Evolutionary conservation across 192 early-diverging fungal species (phyloP), one percentile per base, ranked within the genome.

Genomic region (Backusella tuberculispora): DNA sequence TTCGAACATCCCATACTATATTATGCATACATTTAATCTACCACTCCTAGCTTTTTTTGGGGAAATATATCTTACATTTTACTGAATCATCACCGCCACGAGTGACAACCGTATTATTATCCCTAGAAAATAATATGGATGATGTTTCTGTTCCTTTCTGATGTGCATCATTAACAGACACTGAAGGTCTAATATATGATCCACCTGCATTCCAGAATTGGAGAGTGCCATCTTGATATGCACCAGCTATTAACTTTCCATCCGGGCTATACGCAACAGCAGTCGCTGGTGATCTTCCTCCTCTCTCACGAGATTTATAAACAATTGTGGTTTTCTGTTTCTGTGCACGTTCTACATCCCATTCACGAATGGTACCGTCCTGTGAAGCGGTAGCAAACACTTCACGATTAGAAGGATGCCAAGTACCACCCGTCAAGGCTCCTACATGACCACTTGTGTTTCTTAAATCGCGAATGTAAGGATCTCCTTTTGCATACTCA

Each of bases 401-500:
- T 12, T 85, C 76, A 21, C 85, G 86, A 44, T 86, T 85, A 10
- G 68, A 63, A 0, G 96, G 96, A 81, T 93, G 89, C 97, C 97
- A 98, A 60, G 88, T 84, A 24, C 88, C 89, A 21, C 87, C 77
- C 5, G 94, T 96, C 34, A 99, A 75, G 5, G 91, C 86, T 1
- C 92, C 89, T 4, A 94, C 89, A 76, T 99, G 97, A 9, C 97
- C 97, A 53, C 80, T 88, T 44, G 94, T 95, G 44, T 93, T 78
- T 17, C 95, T 86, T 82, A 94, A 84, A 76, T 99, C 97, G 12
- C 92, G 85, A 43, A 99, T 90, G 76, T 99, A 99, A 72, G 94
- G 93, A 78, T 99, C 97, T 37, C 97, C 97, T 73, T 96, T 96
- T 69, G 88, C 83, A 66, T 88, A 95, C 73, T 95, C 93, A 12